Conservation (phyloP, 2,329 filamentous ascomycete genomes). For the Orbilia quercus region DNA sequence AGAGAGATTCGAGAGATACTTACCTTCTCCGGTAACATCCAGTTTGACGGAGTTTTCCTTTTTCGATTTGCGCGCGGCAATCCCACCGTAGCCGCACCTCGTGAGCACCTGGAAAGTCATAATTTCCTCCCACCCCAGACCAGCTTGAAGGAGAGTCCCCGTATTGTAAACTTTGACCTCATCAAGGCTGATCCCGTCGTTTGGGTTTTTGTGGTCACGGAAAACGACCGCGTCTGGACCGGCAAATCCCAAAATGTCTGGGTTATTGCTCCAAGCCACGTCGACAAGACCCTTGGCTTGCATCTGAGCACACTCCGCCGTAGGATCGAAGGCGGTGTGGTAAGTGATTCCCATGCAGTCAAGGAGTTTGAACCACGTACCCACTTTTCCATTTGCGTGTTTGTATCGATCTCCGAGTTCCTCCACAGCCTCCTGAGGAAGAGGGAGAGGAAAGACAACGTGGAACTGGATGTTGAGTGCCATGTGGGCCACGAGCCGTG, state of each 20-base stretch:
- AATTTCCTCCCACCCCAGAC: not conserved
- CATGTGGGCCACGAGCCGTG: slow-evolving; percentile 12
- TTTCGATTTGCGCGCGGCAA: not conserved
- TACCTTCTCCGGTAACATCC: slow-evolving; percentile 4
- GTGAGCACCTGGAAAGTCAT: slow-evolving; percentile 8
- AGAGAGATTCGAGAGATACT: not conserved
- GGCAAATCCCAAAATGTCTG: slow-evolving; percentile 16
- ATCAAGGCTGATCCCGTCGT: not conserved
- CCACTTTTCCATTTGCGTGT: slow-evolving; percentile 27
- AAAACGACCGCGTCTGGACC: slow-evolving; percentile 3
- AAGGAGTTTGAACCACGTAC: slow-evolving; percentile 18
- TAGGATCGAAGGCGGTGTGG: slow-evolving; percentile 12
- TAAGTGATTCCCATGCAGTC: slow-evolving; percentile 25
- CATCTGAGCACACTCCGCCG: slow-evolving; percentile 29
- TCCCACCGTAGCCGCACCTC: not conserved
- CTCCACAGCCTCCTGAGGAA: slow-evolving; percentile 8
- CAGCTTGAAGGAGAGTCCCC: not conserved
- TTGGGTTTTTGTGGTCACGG: slow-evolving; percentile 2
- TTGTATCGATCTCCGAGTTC: slow-evolving; percentile 11
- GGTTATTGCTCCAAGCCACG: slow-evolving; percentile 22
- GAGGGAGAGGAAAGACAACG: slow-evolving; percentile 18
- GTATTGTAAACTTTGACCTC: slow-evolving; percentile 17
- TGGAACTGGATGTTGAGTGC: slow-evolving; percentile 24
- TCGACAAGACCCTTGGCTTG: slow-evolving; percentile 22
- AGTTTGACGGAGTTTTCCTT: not conserved